Base-by-base conservation (phyloP, 108 stramenopile species). In the Conticribra guillardii region DNA sequence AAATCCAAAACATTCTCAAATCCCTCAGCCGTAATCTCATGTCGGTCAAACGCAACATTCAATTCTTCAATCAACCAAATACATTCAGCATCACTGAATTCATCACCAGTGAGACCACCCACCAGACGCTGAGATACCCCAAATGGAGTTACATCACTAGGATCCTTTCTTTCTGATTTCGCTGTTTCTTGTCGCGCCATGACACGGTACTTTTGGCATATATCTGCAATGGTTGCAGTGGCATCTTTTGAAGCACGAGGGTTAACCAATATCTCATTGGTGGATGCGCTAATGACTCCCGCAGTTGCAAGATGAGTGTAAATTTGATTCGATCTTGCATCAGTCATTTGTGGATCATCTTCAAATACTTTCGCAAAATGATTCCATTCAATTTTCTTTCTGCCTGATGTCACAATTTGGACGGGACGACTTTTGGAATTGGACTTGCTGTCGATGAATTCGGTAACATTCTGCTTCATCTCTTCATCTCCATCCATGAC, bases 51-150 rank as follows among this genome's bases (percentile, higher is more conserved):
- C 2, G 78, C 78, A 23, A 79, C 73, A 69, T 79, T 79, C 46
- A 79, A 50, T 22, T 79, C 78, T 26, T 79, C 78, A 29, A 74
- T 69, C 44, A 79, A 55, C 78, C 78, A 79, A 37, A 79, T 59
- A 34, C 60, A 44, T 27, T 73, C 49, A 0, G 78, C 78, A 55
- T 79, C 73, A 11, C 58, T 56, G 60, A 68, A 19, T 41, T 79
- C 78, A 14, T 37, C 67, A 23, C 46, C 37, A 22, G 50, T 74
- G 0, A 79, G 27, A 16, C 59, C 57, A 5, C 67, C 27, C 60
- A 73, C 55, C 2, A 74, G 19, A 16, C 51, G 50, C 16, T 55
- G 31, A 4, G 78, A 74, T 8, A 74, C 52, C 4, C 73, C 78
- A 37, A 69, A 79, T 18, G 78, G 76, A 0, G 52, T 58, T 3